Base-by-base conservation (phyloP, 768 basidiomycete species). In the Boletus subcaerulescens region DNA sequence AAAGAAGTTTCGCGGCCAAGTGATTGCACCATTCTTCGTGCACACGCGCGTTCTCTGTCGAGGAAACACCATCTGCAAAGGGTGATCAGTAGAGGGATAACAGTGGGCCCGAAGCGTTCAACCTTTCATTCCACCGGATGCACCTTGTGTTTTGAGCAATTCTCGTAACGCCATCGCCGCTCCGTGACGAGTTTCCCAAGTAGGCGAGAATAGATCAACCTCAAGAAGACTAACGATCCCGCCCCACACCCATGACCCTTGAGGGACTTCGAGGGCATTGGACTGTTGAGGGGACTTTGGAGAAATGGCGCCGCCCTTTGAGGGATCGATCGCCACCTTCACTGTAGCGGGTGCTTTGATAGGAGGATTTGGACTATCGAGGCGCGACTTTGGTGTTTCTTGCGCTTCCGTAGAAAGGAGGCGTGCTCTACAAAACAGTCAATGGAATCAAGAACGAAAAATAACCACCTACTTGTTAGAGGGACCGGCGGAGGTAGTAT, bases 181-280 rank as follows among this genome's bases (percentile, higher is more conserved):
- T 35, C 97, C 97, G 64, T 99, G 97, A 48, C 97, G 81, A 14
- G 89, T 84, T 70, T 98, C 94, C 97, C 97, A 98, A 4, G 85
- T 80, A 4, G 87, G 80, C 62, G 88, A 93, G 63, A 92, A 87
- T 9, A 98, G 72, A 62, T 91, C 88, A 6, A 93, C 86, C 65
- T 89, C 87, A 9, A 98, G 77, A 8, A 93, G 77, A 57, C 84
- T 84, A 13, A 86, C 82, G 12, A 93, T 80, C 17, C 87, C 90
- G 60, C 89, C 88, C 93, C 93, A 95, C 1, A 91, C 78, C 92
- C 92, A 95, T 29, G 75, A 72, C 0, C 91, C 92, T 26, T 80
- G 78, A 49, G 79, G 75, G 4, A 93, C 90, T 50, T 91, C 85
- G 15, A 93, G 78, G 13, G 85, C 89, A 61, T 84, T 87, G 38